Evolutionary conservation across 2,329 filamentous ascomycete species (phyloP), one percentile per base, ranked within the genome.

Genomic region (Microcyclospora pomicola): DNA sequence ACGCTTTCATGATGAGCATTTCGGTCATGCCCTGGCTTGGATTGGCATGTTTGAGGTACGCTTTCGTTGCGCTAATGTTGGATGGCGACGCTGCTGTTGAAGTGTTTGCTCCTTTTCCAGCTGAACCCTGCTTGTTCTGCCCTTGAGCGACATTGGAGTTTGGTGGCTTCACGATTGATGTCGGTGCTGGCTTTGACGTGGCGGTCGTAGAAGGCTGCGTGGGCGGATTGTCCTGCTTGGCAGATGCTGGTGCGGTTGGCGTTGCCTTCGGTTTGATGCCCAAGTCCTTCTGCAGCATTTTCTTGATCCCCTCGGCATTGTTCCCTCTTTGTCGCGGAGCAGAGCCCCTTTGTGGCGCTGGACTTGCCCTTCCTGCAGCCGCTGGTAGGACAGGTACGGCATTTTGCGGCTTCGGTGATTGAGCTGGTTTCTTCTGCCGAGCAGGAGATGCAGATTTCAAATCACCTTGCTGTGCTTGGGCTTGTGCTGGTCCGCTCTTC

Each of bases 21-120:
- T 95, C 88, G 0, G 85, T 95, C 34, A 95, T 82, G 11, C 88
- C 88, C 55, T 95, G 88, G 0, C 86, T 91, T 9, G 84, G 76
- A 55, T 92, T 94, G 27, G 66, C 66, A 44, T 70, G 66, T 45
- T 70, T 70, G 39, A 70, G 56, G 52, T 69, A 70, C 11, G 65
- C 66, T 48, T 82, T 79, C 13, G 45, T 50, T 6, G 71, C 69
- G 6, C 40, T 40, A 15, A 28, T 10, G 16, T 14, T 39, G 60
- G 41, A 47, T 36, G 35, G 15, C 39, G 47, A 40, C 19, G 53
- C 44, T 10, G 56, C 48, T 41, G 59, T 54, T 24, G 49, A 16
- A 38, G 41, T 30, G 45, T 46, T 10, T 37, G 60, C 50, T 10
- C 45, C 32, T 15, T 27, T 50, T 43, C 7, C 46, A 33, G 29